phyloP scores from a whole-genome alignment of 2,329 filamentous ascomycete species.

The Botrytis fabae region DNA sequence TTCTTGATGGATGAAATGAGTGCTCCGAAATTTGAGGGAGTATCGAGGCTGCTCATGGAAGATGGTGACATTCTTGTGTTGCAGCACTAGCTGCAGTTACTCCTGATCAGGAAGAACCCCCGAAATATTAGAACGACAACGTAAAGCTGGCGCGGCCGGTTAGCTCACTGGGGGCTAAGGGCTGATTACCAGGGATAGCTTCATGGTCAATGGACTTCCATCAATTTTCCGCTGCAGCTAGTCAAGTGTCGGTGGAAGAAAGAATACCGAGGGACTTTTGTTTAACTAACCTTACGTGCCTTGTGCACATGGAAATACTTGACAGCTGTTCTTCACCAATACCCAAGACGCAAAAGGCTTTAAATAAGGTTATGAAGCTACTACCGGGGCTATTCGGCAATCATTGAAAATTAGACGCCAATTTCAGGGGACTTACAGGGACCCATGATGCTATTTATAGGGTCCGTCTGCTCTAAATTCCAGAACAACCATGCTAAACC shows the following conservation, averaged over 20 bases:
- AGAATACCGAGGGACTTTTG: background rate
- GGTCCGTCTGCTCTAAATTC: background rate
- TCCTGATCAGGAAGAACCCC: background rate
- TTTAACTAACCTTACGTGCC: background rate
- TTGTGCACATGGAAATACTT: background rate
- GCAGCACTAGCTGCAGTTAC: background rate
- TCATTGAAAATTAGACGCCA: background rate
- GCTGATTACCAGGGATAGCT: background rate
- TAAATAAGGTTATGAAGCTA: background rate
- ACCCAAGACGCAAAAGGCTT: background rate
- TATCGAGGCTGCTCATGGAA: background rate
- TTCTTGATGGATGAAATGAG: background rate
- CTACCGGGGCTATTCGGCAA: background rate
- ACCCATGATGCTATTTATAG: background rate
- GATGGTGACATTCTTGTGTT: background rate
- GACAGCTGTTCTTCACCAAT: background rate
- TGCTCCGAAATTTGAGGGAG: background rate
- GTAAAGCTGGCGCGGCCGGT: no score
- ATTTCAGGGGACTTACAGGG: background rate
- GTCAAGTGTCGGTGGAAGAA: background rate
- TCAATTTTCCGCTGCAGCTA: background rate
- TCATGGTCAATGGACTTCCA: background rate
- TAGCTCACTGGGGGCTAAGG: background rate
- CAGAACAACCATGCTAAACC: background rate
- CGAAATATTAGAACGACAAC: background rate